Evolutionary conservation across 306 rosid species (phyloP).

Genomic region (Citrullus amarus): DNA sequence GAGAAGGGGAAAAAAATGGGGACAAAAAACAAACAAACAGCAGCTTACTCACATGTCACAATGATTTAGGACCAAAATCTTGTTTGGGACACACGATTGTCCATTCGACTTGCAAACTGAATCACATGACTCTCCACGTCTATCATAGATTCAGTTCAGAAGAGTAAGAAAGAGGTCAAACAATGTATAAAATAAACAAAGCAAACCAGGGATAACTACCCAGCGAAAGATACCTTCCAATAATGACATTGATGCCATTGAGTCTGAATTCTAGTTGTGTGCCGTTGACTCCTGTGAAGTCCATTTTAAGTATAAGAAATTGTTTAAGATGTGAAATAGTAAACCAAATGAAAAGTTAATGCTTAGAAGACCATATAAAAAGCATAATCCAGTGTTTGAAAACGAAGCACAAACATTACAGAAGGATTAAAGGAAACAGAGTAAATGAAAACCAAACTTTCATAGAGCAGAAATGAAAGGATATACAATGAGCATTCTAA

Average conservation of each 20-base stretch:
- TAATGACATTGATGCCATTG: slow-evolving; percentile 62
- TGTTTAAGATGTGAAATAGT: neutral
- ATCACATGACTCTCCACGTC: slow-evolving; percentile 84
- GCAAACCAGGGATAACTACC: neutral
- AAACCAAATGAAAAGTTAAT: neutral
- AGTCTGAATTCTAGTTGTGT: slow-evolving; percentile 55
- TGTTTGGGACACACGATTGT: slow-evolving; percentile 78
- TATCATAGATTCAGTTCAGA: slow-evolving; percentile 30
- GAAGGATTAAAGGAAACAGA: neutral
- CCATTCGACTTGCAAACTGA: slow-evolving; percentile 81
- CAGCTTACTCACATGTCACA: slow-evolving; percentile 68
- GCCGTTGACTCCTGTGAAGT: slow-evolving; percentile 28
- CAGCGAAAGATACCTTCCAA: slow-evolving; percentile 57
- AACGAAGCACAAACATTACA: neutral
- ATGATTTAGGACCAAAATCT: slow-evolving; percentile 66
- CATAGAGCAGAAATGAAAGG: no score
- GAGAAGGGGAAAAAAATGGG: neutral
- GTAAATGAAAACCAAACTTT: no score
- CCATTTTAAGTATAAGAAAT: neutral
- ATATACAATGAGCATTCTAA: no score
- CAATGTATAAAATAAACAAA: neutral
- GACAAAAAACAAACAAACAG: slow-evolving; percentile 3
- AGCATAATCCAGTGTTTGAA: neutral
- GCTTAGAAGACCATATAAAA: neutral
- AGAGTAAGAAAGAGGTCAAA: slow-evolving; percentile 14